Evolutionary conservation across 176 grass and related monocot genomes (phyloP), one percentile per base, ranked within the genome.

Genomic region (Otatea glauca): DNA sequence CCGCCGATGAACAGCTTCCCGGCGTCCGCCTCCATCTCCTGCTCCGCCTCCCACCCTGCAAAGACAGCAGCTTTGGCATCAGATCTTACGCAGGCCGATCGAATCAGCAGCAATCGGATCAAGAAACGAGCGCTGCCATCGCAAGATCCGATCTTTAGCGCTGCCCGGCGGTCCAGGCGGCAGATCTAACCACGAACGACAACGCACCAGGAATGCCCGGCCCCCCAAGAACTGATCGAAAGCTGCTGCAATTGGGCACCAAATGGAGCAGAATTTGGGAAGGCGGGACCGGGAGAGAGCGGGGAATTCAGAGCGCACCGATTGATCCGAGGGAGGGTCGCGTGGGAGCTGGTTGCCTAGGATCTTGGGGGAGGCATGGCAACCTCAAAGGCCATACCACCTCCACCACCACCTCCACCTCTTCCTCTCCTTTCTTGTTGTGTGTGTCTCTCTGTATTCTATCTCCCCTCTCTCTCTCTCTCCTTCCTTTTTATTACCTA

Each of bases 1-100:
- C 95, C 95, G 53, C 91, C 92, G 75, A 98, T 80, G 76, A 98
- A 98, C 55, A 98, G 83, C 87, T 98, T 98, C 54, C 91, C 92
- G 56, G 86, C 81, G 80, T 94, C 92, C 47, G 69, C 85, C 76
- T 98, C 92, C 92, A 98, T 94, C 61, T 81, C 78, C 72, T 41
- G 65, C 34, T 72, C 83, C 48, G 61, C 51, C 80, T 27, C 56
- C 77, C 74, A 25, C 27, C 68, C 83, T 81, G 79, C 59, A 87
- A 66, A 72, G 64, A 55, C 71, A 87, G 39, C 44, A 88, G 72
- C 86, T 91, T 79, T 87, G 21, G 72, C 82, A 72, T 72, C 76
- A 93, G 88, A 90, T 89, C 84, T 78, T 69, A 83, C 51, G 27
- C 74, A 68, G 6, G 32, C 72, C 68, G 79, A 88, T 81, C 77